Base-by-base conservation (phyloP, 768 basidiomycete genomes). In the Rhodotorula diobovata region DNA sequence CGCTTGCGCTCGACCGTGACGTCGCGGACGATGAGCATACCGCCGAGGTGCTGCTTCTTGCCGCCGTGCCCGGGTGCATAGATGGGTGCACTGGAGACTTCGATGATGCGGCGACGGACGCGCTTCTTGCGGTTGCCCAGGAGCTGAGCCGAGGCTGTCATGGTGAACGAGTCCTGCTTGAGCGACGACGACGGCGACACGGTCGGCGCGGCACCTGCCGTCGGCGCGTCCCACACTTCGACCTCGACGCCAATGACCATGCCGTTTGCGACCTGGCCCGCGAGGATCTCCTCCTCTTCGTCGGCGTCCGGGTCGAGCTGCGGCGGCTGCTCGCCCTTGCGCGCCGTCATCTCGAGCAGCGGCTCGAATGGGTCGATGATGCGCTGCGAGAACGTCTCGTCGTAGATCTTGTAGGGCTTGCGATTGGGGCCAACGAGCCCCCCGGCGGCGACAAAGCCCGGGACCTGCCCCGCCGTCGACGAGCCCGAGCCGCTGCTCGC, bases 221-320 rank as follows among this genome's bases (percentile, higher is more conserved):
- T 4, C 21, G 23, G 32, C 1, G 68, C 61, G 28, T 70, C 69
- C 61, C 70, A 71, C 16, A 74, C 70, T 34, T 76, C 73, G 9
- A 61, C 55, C 46, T 76, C 76, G 59, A 76, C 68, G n/a, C 76
- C 76, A 56, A 76, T 61, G 32, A 68, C 43, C 66, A 76, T 71
- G 30, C 62, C 57, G 34, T 65, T 60, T 20, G 23, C 18, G 32
- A 48, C 32, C 39, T 30, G 28, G 15, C 41, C 63, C 12, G 23
- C 20, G 32, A 3, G 20, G 32, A 23, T 51, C 21, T 67, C 66
- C 15, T 72, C 62, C 34, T 72, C 70, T 32, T 67, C 62, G 34
- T 64, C 62, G 14, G 2, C 3, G 43, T 63, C 55, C 25, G 37
- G 46, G 39, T 41, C 25, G 30, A 41, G 2, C 1, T 16, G 18